Evolutionary conservation across 2,329 filamentous ascomycete genomes (phyloP).

Genomic region (Periconia macrospinosa): DNA sequence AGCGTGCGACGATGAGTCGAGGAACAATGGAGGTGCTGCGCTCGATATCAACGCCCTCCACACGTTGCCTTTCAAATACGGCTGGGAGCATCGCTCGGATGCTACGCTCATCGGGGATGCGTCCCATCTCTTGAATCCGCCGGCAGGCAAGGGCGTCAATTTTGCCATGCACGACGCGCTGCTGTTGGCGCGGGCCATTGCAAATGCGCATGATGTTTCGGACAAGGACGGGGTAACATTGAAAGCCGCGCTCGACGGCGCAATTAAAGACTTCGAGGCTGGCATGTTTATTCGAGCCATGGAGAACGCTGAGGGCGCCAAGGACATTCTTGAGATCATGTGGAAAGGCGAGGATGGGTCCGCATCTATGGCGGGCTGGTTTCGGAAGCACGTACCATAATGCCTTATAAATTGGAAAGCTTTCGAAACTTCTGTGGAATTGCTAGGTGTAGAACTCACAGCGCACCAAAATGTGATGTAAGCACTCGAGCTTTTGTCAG

Average conservation of each 20-base stretch:
- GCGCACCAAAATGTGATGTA: too few species aligned
- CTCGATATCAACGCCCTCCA: conserved; percentile 47
- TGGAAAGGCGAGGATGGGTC: not conserved
- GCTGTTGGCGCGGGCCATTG: conserved; percentile 48
- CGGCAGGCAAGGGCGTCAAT: conserved; percentile 61
- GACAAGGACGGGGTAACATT: not conserved
- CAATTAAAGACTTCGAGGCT: not conserved
- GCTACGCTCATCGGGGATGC: conserved; percentile 60
- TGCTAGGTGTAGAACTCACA: too few species aligned
- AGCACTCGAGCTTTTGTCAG: too few species aligned
- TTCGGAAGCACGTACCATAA: not conserved
- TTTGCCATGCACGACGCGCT: conserved; percentile 56
- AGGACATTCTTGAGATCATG: not conserved
- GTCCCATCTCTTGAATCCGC: conserved; percentile 60
- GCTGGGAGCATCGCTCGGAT: conserved; percentile 49
- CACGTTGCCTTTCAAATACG: conserved; percentile 53
- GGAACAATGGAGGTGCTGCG: not conserved
- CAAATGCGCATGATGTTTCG: not conserved
- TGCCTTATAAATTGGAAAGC: too few species aligned
- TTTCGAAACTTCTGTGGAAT: too few species aligned
- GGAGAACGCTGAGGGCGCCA: not conserved
- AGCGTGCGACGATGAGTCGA: not conserved
- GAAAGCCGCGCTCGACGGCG: not conserved
- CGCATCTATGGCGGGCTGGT: not conserved
- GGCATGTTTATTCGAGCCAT: not conserved